phyloP scores from a whole-genome alignment of 768 basidiomycete species.

The Hirschioporus abietinus region DNA sequence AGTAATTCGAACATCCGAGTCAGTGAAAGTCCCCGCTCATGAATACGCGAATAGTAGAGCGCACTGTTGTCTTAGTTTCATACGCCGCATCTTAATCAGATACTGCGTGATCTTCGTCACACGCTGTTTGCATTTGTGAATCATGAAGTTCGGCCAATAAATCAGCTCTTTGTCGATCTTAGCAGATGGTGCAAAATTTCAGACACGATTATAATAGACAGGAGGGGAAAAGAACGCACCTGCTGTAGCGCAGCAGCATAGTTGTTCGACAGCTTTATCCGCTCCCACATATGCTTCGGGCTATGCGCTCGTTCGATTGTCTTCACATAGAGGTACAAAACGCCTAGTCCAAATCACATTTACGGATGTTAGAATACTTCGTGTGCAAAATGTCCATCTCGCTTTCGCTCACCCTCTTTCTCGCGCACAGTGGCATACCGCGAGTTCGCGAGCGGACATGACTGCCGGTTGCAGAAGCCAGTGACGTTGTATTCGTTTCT shows the following conservation, averaged over 20 bases:
- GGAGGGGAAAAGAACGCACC: slow-evolving; percentile 38
- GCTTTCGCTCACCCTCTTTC: slow-evolving; percentile 61
- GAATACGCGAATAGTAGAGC: slow-evolving; percentile 24
- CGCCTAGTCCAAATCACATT: slow-evolving; percentile 39
- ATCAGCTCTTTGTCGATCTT: slow-evolving; percentile 93
- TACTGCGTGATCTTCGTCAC: slow-evolving; percentile 99
- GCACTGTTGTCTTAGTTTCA: slow-evolving; percentile 82
- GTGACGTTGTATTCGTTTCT: slow-evolving; percentile 98
- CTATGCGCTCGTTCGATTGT: slow-evolving; percentile 97
- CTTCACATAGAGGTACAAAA: slow-evolving; percentile 91
- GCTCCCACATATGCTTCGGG: slow-evolving; percentile 98
- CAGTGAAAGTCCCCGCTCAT: neutral
- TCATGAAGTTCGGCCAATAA: slow-evolving; percentile 97
- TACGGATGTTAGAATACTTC: neutral
- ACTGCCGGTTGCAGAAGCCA: slow-evolving; percentile 90
- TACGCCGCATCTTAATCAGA: slow-evolving; percentile 93
- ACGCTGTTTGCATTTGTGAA: slow-evolving; percentile 99
- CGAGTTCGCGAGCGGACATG: slow-evolving; percentile 97
- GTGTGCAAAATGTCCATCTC: neutral
- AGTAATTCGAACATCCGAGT: neutral
- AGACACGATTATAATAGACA: slow-evolving; percentile 2
- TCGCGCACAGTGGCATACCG: slow-evolving; percentile 98
- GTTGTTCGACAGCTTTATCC: slow-evolving; percentile 86
- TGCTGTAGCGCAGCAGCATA: slow-evolving; percentile 95
- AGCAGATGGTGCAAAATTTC: neutral